phyloP scores from a whole-genome alignment of 257 asterid genomes.

The Capsicum chinense region DNA sequence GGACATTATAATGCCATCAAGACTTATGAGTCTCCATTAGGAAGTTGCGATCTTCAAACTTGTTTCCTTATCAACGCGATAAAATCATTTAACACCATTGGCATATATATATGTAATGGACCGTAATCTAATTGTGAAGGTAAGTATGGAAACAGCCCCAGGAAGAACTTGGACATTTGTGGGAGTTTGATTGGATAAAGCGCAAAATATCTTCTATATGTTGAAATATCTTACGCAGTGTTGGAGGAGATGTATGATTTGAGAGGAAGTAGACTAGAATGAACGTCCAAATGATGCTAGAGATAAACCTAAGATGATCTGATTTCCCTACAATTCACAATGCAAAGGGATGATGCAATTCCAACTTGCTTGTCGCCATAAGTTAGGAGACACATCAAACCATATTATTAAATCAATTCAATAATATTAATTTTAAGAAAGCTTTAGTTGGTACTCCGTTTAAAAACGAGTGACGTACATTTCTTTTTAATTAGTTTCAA shows the following conservation, averaged over 20 bases:
- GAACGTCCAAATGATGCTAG: background rate
- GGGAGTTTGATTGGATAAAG: background rate
- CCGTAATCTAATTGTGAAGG: background rate
- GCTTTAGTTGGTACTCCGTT: no score
- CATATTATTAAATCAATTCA: background rate
- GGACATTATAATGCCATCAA: background rate
- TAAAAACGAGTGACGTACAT: no score
- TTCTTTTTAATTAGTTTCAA: no score
- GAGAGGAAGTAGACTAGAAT: background rate
- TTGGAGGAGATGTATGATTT: background rate
- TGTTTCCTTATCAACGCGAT: background rate
- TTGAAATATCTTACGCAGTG: background rate
- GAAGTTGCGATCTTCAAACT: constrained; percentile 3
- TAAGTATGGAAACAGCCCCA: background rate
- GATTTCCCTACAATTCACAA: background rate
- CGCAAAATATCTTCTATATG: background rate
- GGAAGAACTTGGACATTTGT: background rate
- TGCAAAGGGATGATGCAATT: background rate
- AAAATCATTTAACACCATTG: background rate
- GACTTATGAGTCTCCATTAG: background rate
- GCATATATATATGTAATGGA: background rate
- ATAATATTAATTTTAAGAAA: background rate
- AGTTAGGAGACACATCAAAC: background rate
- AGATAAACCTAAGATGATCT: background rate
- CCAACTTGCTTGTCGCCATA: background rate